A percentile compares a stretch with the other conserved stretches of the same genome.
These are phyloP conservation scores for Eucalyptus cloeziana DNA, from an alignment of 345 rosid genomes.

Conservation along the genomic window DNA sequence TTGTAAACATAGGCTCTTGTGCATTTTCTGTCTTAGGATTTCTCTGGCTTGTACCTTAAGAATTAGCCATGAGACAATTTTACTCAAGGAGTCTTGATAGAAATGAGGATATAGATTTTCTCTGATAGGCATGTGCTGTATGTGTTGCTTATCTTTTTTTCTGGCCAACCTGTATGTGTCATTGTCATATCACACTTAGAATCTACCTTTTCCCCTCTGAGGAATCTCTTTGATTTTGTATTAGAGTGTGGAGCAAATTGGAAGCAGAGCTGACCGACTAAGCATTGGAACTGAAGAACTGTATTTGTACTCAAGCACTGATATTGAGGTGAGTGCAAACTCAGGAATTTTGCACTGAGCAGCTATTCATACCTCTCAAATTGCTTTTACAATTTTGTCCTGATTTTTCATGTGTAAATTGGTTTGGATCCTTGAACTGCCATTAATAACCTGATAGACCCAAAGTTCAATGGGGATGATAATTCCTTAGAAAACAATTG, in stretches of 20 bases:
- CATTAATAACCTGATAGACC: neutral
- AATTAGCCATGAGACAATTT: neutral
- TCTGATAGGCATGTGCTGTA: neutral
- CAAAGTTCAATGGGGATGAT: neutral
- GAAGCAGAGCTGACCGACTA: constrained; percentile 80
- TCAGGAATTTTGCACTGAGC: neutral
- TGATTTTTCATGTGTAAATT: neutral
- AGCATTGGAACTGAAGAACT: constrained; percentile 49
- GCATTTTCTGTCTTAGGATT: neutral
- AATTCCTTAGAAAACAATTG: neutral
- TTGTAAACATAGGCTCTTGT: neutral
- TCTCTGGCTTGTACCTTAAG: neutral
- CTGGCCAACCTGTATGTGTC: neutral
- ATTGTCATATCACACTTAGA: neutral
- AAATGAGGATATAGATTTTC: neutral
- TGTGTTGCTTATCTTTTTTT: neutral
- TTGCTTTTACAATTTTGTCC: neutral
- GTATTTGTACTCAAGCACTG: constrained; percentile 76
- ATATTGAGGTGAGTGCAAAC: constrained; percentile 50
- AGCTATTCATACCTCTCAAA: neutral
- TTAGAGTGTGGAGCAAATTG: constrained; percentile 92
- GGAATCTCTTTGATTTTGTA: neutral
- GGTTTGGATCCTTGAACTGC: neutral
- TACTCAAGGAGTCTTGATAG: neutral
- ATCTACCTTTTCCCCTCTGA: neutral